Base-by-base conservation (phyloP, 257 asterid genomes). In the Ocimum tenuiflorum region DNA sequence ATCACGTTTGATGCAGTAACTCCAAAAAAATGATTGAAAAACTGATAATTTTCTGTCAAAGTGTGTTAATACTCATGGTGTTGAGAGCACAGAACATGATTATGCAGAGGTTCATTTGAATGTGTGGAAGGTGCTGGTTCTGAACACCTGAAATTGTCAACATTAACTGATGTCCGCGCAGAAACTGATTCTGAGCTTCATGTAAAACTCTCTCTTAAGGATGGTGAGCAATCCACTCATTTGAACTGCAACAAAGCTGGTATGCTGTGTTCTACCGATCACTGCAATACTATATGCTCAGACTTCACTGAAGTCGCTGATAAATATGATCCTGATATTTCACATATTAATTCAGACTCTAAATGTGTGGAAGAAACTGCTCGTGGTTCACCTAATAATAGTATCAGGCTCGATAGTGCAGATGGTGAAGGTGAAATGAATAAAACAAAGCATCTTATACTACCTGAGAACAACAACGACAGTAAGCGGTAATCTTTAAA, bases 401-500 rank as follows among this genome's bases (percentile, higher is more conserved):
- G 36, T 71, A 69, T 73, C 14, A 41, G 8, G 54, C 23, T 22
- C 60, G 68, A 47, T 47, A 27, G 53, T 62, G 75, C 66, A 33
- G 87, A 63, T 70, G 83, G 68, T 72, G 73, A 58, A 59, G 79
- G 60, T 70, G 78, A 71, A 71, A 43, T 69, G 67, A 71, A 20
- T 23, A 62, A 68, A 66, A 59, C 31, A 57, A 66, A 79, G 57
- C 64, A 63, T 53, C 72, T 63, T 61, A 48, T 70, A 22, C 50
- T 58, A 56, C 73, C 70, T 56, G 85, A 82, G 73, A 70, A 60
- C 50, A 68, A 78, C 59, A 79, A 70, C 74, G 73, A 72, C 60
- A 63, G 52, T 75, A 73, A 43, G 65, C 66, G 72, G 98, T 91
- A 79, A 79, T 81, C 42, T 20, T 59, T 51, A 45, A 13, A 41